Evolutionary conservation across 495 filamentous ascomycete species (phyloP), one percentile per base, ranked within the genome.

Genomic region (Aspergillus ellipticus): DNA sequence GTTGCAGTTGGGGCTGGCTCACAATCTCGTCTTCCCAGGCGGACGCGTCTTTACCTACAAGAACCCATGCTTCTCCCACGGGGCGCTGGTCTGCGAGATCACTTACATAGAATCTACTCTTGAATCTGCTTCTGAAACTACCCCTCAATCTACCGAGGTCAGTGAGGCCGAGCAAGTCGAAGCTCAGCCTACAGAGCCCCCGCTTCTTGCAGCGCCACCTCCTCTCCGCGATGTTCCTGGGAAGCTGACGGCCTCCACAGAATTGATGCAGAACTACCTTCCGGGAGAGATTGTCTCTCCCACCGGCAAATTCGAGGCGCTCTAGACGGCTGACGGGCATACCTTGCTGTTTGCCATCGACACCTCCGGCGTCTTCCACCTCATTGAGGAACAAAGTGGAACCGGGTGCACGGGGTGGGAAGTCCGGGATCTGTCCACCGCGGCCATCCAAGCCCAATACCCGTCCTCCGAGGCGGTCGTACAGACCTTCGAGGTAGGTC

Each of bases 1-100:
- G n/a, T n/a, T n/a, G n/a, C n/a, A n/a, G n/a, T n/a, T n/a, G n/a
- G n/a, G n/a, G n/a, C n/a, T n/a, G n/a, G n/a, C n/a, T n/a, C n/a
- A n/a, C n/a, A n/a, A n/a, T n/a, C n/a, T 56, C 17, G 35, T 56
- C 17, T 56, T 56, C 24, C 54, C 54, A 1, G 54, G 54, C 4
- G 45, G 45, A 13, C 21, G 26, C 8, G 54, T 56, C n/a, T 56
- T 56, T 45, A 41, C 54, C 0, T 56, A 49, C 45, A 56, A 56
- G 31, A 24, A 42, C 16, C n/a, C 45, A 1, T 13, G 17, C 13
- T 56, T 56, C 54, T 56, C 54, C 16, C 16, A 41, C 35, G 5
- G 24, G 16, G 54, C 49, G 9, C 45, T 56, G 8, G 31, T 42
- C 2, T 56, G 54, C 35, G 9, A 24, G 15, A 49, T 56, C 20